Evolutionary conservation across 345 rosid species (phyloP).

Genomic region (Euphorbia peplus): DNA sequence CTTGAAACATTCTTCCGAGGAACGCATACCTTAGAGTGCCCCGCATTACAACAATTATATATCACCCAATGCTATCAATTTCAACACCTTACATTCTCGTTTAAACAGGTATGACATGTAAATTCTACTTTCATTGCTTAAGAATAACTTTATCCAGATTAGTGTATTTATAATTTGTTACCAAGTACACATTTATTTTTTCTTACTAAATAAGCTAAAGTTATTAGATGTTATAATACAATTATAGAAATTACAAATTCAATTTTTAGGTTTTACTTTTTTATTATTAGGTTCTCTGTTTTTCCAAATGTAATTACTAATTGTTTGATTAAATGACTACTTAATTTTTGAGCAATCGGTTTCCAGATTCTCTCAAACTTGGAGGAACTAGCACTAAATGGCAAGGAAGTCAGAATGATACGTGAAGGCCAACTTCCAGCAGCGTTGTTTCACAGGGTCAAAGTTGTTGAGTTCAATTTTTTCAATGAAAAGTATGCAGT

Average conservation of each 20-base stretch:
- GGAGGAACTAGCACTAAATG: constrained; percentile 6
- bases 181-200: too few relatives aligned
- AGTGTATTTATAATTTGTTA: too few relatives aligned
- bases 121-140: too few relatives aligned
- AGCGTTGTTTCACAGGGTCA: not conserved
- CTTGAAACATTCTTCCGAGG: constrained; percentile 17
- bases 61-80: not conserved
- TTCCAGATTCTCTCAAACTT: constrained; percentile 20
- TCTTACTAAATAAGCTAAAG: too few relatives aligned
- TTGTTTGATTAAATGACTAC: too few relatives aligned
- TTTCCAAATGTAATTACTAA: not conserved
- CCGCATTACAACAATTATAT: not conserved
- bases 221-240: too few relatives aligned
- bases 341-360: too few relatives aligned
- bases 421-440: not conserved
- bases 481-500: not conserved
- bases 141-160: too few relatives aligned
- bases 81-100: not conserved
- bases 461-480: not conserved
- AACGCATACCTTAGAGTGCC: constrained; percentile 10
- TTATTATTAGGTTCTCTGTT: too few relatives aligned
- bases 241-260: too few relatives aligned
- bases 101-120: not conserved
- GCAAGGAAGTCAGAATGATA: not conserved
- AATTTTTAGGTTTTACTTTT: too few relatives aligned